phyloP scores from a whole-genome alignment of 208 protist genomes.

The Vickermania ingenoplastis region DNA sequence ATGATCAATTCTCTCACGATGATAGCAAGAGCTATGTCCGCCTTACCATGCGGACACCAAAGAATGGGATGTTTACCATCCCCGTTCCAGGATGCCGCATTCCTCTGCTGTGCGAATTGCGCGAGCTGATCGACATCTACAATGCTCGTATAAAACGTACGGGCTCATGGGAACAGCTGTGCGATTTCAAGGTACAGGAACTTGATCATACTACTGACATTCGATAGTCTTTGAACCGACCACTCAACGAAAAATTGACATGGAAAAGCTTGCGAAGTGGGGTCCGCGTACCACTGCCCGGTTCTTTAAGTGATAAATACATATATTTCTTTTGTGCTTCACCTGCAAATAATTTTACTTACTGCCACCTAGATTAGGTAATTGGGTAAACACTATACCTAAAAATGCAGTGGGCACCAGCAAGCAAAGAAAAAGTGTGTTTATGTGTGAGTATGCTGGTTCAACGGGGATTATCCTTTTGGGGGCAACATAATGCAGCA shows the following conservation, averaged over 20 bases:
- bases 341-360: no score
- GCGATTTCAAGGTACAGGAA: constrained; percentile 54
- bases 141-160: constrained; percentile 44
- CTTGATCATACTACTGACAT: constrained; percentile 74
- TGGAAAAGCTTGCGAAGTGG: background rate
- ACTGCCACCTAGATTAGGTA: no score
- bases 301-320: background rate
- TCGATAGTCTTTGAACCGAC: constrained; percentile 31
- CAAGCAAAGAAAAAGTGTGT: no score
- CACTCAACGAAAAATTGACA: background rate
- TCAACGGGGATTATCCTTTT: no score
- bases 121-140: constrained; percentile 54
- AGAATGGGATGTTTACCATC: constrained; percentile 48
- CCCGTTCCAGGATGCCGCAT: constrained; percentile 40
- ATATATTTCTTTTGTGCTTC: no score
- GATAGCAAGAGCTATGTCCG: constrained; percentile 38
- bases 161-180: constrained; percentile 62
- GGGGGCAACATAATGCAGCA: no score
- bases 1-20: constrained; percentile 25
- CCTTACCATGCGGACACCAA: constrained; percentile 55
- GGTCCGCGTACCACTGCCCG: background rate
- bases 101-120: constrained; percentile 60
- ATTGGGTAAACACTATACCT: no score
- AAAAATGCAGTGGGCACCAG: no score
- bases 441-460: no score